These are phyloP conservation scores for Anethum foeniculum DNA, from an alignment of 140 eudicot species.

Conservation along the genomic window DNA sequence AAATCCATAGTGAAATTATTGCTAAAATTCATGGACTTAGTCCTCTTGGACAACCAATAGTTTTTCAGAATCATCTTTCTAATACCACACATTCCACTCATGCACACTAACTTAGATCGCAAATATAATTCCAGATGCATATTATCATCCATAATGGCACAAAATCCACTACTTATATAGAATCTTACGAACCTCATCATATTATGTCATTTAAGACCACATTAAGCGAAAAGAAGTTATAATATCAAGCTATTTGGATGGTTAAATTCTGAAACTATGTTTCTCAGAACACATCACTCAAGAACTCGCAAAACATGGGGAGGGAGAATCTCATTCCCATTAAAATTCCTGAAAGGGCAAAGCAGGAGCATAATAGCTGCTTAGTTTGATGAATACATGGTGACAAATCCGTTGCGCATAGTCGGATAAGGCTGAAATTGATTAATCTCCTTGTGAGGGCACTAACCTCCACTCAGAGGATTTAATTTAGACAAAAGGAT, in stretches of 20 bases:
- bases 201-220: too few species aligned
- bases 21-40: too few species aligned
- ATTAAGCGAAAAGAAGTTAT: too few species aligned
- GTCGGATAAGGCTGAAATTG: not conserved
- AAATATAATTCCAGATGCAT: too few species aligned
- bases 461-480: not conserved
- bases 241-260: not conserved
- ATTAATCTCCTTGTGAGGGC: not conserved
- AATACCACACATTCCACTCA: too few species aligned
- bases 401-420: not conserved
- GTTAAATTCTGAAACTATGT: not conserved
- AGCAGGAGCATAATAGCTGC: not conserved
- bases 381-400: not conserved
- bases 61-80: too few species aligned
- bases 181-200: too few species aligned
- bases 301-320: not conserved
- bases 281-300: not conserved
- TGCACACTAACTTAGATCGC: too few species aligned
- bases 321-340: conserved; percentile 3
- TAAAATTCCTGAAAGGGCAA: not conserved
- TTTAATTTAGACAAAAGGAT: not conserved
- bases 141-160: not conserved
- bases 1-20: too few species aligned
- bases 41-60: too few species aligned
- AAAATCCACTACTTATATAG: not conserved